Evolutionary conservation across 1,284 basidiomycete genomes (phyloP), one percentile per base, ranked within the genome.

Genomic region (Leccinum griseonigrum): DNA sequence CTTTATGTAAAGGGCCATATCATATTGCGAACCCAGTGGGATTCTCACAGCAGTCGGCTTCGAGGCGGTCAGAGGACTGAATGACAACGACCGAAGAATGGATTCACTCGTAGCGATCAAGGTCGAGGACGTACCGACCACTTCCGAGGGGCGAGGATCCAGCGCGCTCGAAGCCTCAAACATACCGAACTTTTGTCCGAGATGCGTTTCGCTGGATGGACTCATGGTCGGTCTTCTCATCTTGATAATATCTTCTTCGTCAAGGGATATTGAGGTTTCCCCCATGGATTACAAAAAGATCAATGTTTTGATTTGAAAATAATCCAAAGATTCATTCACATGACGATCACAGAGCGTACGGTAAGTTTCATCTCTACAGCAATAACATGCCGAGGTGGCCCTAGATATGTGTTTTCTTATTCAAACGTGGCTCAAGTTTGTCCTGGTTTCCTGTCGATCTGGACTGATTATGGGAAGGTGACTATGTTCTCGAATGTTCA

Each of bases 1-100:
- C 54, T 79, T 75, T 2, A 85, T 84, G 66, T 80, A 85, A 6
- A 84, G 83, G 0, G 79, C 82, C 0, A 68, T 84, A n/a, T 72
- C 85, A 53, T 84, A 78, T 60, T 86, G 85, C 63, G 78, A 80
- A 59, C 59, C 63, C 14, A 59, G 70, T 14, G 83, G 83, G 2
- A 70, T 66, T 3, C 74, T 81, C 8, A 69, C 75, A 28, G 80
- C 80, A 3, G 75, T 77, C 7, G 84, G 84, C 1, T 81, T 82
- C 6, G 83, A 84, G 62, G 79, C 14, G 36, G 82, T 0, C 67
- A 73, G 14, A 36, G 36, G 36, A 36, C 36, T 26, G 67, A 71
- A 63, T 66, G 32, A 79, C 79, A 0, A 77, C 78, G 52, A 77
- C 81, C 2, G 74, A 81, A 57, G 70, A 71, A 4, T 79, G 79